phyloP scores from a whole-genome alignment of 768 basidiomycete species.

The Suillus spraguei region DNA sequence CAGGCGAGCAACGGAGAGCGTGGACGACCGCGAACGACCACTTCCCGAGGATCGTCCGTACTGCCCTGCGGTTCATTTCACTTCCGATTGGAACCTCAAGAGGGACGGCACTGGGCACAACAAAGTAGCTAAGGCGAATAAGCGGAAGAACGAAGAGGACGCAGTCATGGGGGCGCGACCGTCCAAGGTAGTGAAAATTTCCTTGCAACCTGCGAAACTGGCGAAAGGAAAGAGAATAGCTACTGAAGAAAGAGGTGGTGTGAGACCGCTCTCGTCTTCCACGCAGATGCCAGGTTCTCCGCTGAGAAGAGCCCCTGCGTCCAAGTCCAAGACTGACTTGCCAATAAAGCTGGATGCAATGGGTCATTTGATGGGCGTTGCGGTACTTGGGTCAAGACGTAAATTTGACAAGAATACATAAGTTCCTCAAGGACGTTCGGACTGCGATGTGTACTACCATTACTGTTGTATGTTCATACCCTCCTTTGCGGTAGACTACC shows the following conservation, averaged over 20 bases:
- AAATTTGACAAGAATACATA: conserved; percentile 35
- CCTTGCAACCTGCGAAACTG: conserved; percentile 17
- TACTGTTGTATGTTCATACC: neutral
- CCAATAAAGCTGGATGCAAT: conserved; percentile 26
- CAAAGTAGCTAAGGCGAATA: conserved; percentile 14
- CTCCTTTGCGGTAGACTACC: too few species aligned
- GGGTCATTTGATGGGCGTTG: conserved; percentile 26
- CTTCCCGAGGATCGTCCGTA: conserved; percentile 11
- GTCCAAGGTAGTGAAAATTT: conserved; percentile 17
- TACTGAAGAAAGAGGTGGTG: conserved; percentile 9
- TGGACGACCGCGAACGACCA: conserved; percentile 6
- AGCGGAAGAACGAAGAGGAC: conserved; percentile 13
- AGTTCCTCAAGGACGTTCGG: neutral
- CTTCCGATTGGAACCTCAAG: conserved; percentile 2
- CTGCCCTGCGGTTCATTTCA: neutral
- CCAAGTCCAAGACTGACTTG: neutral
- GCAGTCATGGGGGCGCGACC: conserved; percentile 12
- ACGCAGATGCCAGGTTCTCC: neutral
- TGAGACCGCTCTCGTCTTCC: conserved; percentile 3
- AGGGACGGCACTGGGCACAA: neutral
- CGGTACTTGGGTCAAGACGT: conserved; percentile 31
- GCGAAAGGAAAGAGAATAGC: conserved; percentile 27
- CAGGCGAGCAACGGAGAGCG: conserved; percentile 1
- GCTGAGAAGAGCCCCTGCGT: neutral
- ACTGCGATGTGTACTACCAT: neutral